phyloP scores from a whole-genome alignment of 208 protist species.

The Leishmania tarentolae region DNA sequence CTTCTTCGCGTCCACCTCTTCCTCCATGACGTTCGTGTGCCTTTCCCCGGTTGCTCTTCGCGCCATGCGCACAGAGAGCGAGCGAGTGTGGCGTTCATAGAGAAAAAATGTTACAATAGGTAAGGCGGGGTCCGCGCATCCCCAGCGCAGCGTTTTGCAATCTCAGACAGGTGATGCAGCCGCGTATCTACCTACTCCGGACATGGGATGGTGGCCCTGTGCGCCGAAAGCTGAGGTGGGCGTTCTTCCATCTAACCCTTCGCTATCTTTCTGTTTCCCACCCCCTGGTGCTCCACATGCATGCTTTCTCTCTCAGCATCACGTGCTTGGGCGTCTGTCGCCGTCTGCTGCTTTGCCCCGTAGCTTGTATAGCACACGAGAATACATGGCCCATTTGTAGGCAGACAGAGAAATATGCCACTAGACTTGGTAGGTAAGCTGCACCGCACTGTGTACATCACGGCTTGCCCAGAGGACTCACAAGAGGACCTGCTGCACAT shows the following conservation, averaged over 20 bases:
- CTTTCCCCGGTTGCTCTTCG: not conserved
- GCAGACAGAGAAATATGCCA: slow-evolving; percentile 38
- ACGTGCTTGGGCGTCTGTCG: not conserved
- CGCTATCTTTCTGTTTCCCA: too few relatives aligned
- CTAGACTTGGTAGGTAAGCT: slow-evolving; percentile 85
- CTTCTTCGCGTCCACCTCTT: not conserved
- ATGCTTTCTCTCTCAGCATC: not conserved
- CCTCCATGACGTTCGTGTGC: not conserved
- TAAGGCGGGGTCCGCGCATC: not conserved
- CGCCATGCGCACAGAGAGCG: not conserved
- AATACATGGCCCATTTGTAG: not conserved
- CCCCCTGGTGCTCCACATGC: not conserved
- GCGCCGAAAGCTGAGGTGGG: too few relatives aligned
- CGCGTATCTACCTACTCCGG: not conserved
- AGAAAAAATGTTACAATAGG: not conserved
- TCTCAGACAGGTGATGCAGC: not conserved
- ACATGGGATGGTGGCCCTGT: not conserved
- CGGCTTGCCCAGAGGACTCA: slow-evolving; percentile 51
- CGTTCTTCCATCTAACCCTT: not conserved
- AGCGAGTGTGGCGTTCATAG: not conserved
- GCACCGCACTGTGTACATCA: slow-evolving; percentile 87
- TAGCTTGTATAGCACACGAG: too few relatives aligned
- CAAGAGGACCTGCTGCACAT: slow-evolving; percentile 76
- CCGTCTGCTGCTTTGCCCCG: not conserved
- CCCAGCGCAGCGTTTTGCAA: not conserved